Base-by-base conservation (phyloP, 257 asterid genomes). In the Avicennia marina region DNA sequence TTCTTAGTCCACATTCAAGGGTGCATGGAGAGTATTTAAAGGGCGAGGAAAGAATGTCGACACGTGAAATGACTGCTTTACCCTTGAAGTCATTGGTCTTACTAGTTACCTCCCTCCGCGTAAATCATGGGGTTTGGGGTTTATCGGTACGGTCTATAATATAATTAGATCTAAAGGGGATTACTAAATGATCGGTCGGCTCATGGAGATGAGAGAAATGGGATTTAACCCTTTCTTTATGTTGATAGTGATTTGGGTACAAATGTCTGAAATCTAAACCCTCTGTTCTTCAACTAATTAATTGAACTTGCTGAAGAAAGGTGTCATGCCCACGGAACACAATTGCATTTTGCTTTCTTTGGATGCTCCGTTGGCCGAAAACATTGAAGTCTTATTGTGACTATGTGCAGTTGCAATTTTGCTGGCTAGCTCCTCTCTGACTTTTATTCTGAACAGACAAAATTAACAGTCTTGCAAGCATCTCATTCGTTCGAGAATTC, bases 1-100 rank as follows among this genome's bases (percentile, higher is more conserved):
- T 11, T 8, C 58, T 11, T 32, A 57, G 77, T 69, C 74, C 67
- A 72, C 76, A 69, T 69, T n/a, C 72, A 51, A 68, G 45, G 22
- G 15, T 11, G 51, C 12, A 13, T 45, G 22, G 27, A 19, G 68
- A 66, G 46, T 61, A 75, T 48, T 69, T 79, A 66, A 66, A 72
- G 78, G 74, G 42, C 36, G 11, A 16, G 55, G 56, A 61, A 39
- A 55, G 64, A 62, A 64, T 70, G 80, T 66, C 40, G 15, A 18
- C 9, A 0, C 7, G 13, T 22, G 45, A 51, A 75, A 58, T 70
- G 71, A 64, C 86, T 2, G 29, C 8, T 39, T 20, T 63, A 21
- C 65, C 81, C 56, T 19, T 36, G 12, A 19, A 42, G 9, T 4
- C 9, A 5, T 31, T 1, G 34, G 9, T 31, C 34, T 7, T 2